Evolutionary conservation across 345 rosid species (phyloP).

Genomic region (Syzygium aqueum): DNA sequence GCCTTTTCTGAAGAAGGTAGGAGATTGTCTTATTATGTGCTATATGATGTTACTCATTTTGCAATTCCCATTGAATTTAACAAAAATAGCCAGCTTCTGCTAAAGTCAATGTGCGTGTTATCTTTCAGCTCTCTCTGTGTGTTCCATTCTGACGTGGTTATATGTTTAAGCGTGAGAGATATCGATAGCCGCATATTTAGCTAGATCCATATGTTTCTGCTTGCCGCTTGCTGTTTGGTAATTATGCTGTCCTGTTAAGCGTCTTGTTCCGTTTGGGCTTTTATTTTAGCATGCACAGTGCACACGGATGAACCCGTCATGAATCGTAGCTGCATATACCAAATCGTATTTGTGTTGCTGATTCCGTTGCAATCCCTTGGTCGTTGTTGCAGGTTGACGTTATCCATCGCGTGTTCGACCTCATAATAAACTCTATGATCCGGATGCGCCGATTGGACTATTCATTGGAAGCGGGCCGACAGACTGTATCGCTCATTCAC

Average conservation of each 20-base stretch:
- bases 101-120: not conserved
- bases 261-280: not conserved
- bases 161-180: not conserved
- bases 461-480: not conserved
- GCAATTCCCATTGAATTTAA: not conserved
- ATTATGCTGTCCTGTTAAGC: not conserved
- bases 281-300: not conserved
- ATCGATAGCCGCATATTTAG: not conserved
- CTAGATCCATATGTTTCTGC: not conserved
- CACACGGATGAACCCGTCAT: not conserved
- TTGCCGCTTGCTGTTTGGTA: not conserved
- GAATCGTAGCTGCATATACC: not conserved
- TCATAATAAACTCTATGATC: not conserved
- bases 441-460: not conserved
- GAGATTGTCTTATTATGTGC: not conserved
- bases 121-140: not conserved
- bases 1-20: constrained; percentile 94
- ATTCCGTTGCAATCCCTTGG: not conserved
- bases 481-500: not conserved
- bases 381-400: constrained; percentile 37
- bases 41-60: not conserved
- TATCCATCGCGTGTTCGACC: not conserved
- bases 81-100: not conserved
- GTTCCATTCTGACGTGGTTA: not conserved
- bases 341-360: not conserved